Base-by-base conservation (phyloP, 2,329 filamentous ascomycete species). In the Chaetomiaceae sp. region DNA sequence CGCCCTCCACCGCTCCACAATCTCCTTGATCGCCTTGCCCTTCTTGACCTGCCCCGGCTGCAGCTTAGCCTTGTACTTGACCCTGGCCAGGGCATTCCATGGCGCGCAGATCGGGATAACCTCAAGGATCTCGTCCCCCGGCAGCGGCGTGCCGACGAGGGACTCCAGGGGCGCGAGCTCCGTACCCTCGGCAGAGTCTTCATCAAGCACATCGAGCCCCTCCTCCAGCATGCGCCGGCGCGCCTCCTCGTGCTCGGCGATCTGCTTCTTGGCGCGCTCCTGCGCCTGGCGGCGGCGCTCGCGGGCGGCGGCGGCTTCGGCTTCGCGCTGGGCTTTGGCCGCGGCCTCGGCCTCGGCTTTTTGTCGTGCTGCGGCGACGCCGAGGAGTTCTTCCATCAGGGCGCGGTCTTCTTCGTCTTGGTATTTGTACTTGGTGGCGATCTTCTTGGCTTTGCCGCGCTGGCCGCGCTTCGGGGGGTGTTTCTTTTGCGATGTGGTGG, bases 1-100 rank as follows among this genome's bases (percentile, higher is more conserved):
- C 19, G 77, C 70, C 59, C 86, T 79, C 91, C 92, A 96, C 55
- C 81, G 80, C 45, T 85, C 83, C n/a, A 97, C 71, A 29, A 97
- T 86, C 70, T 97, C 92, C 68, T 89, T 89, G 44, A 96, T 84
- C 0, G 91, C 91, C 68, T 96, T 97, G 9, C 94, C 92, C 73
- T 96, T 96, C 78, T 97, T 99, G 59, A 86, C 80, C 0, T 84
- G 72, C 0, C 94, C 94, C 0, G 94, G 94, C 71, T 97, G 94
- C 63, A 99, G 71, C 75, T 99, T 99, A 50, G 85, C 89, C 71
- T 95, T 95, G 76, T 96, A 97, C 72, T 96, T 96, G 72, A 87
- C 88, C 52, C 81, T 82, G 2, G 71, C 76, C 60, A 87, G 71
- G 1, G 84, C 83, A 22, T 70, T 73, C 77, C 83, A 87, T 2